Base-by-base conservation (phyloP, 2,329 filamentous ascomycete species). In the Colletotrichum horii region DNA sequence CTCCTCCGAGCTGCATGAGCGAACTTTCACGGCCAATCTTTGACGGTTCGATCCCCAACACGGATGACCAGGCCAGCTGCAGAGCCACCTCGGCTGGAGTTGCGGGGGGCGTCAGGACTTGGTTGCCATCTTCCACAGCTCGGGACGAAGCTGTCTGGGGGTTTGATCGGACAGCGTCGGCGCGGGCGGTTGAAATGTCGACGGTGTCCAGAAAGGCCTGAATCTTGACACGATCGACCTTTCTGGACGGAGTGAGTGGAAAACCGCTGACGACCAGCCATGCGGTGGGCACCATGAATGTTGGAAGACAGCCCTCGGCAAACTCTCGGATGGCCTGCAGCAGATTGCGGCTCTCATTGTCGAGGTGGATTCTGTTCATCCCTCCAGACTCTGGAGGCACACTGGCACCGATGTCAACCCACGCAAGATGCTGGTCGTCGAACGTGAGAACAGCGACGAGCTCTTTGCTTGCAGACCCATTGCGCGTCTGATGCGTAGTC, bases 1-100 rank as follows among this genome's bases (percentile, higher is more conserved):
- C 66, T 26, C 66, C 66, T 22, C 66, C 66, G 19, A 69, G 65
- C 11, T 28, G 36, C 22, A 73, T 38, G 34, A 73, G 67, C 8
- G 43, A 56, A 7, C 67, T 34, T 55, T 60, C 55, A 24, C 1
- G 62, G 14, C 55, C 70, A n/a, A 73, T 56, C 6, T 19, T 8
- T 5, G 38, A 38, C 64, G 64, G 64, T 8, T 66, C 64, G 1
- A 66, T 36, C 9, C 38, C 64, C 38, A 66, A 26, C 3, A 66
- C 22, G 3, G 62, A 16, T 19, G 62, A 34, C 22, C 62, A 66
- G 22, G 38, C 62, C 7, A 38, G 32, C 24, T 66, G 62, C 2
- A 66, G 4, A 19, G 38, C 19, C 15, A 36, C 22, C 36, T 66
- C 62, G 4, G 22, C 62, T 14, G 24, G 22, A 0, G 2, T 43